Evolutionary conservation across 495 filamentous ascomycete species (phyloP), one percentile per base, ranked within the genome.

Genomic region (Podospora bellae-mahoneyi): DNA sequence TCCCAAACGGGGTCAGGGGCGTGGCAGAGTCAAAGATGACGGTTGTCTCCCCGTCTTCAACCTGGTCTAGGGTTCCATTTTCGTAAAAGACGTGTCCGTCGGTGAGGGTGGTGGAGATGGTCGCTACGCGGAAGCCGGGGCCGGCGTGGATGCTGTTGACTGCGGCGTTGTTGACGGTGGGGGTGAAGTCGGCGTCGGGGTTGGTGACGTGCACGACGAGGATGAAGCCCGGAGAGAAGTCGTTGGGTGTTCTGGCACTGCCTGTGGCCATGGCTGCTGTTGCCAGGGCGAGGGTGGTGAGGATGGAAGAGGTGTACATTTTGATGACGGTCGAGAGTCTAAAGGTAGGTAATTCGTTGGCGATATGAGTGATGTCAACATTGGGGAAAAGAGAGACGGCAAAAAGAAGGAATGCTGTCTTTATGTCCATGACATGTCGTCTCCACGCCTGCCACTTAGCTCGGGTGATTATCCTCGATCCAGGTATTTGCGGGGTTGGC

Each of bases 81-180:
- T 75, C 68, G 73, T 78, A 80, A 66, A 78, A 80, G 68, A 78
- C 62, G 19, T 71, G 69, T 18, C 66, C 75, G 13, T 64, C 54
- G 13, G 67, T 48, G 27, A 54, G n/a, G 7, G 67, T 57, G 61
- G 59, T 2, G 27, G 78, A 70, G 9, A 74, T 71, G 13, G 39
- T 48, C 20, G 74, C 77, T 10, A 68, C 76, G 72, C 74, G 75
- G n/a, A 67, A 28, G n/a, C 73, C 76, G 9, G 78, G 71, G 19
- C 76, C 76, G 16, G 68, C 71, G 69, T 80, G 78, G 13, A 68
- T 72, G 15, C 71, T 73, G 18, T 62, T 48, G 30, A 80, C 19
- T 39, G 64, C 64, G 32, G 18, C 66, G 44, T 69, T 68, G 30
- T 76, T 65, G 65, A 79, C 68, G 2, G 73, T 70, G 9, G 75